A percentile compares a stretch with the other conserved stretches of the same genome.
Conservation (phyloP, 2,329 filamentous ascomycete species). For the Trichothecium roseum region DNA sequence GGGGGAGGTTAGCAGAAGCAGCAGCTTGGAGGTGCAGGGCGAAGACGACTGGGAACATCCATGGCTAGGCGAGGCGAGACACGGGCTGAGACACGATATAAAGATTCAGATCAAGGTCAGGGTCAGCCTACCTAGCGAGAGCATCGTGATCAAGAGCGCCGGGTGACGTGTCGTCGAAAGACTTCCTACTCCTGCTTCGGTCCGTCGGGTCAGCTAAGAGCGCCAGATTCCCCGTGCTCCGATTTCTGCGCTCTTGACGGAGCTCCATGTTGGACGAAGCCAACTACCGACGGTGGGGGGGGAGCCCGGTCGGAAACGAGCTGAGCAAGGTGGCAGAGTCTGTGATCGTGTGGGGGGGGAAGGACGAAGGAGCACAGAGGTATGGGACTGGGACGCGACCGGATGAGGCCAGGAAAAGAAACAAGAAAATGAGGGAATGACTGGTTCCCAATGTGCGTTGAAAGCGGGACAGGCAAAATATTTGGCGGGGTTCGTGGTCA, state of each 20-base stretch:
- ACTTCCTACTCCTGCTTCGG: slow-evolving; percentile 58
- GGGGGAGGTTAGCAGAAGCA: slow-evolving; percentile 11
- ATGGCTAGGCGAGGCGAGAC: not conserved
- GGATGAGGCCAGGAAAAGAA: too few species aligned
- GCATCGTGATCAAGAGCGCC: slow-evolving; percentile 53
- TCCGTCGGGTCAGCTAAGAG: slow-evolving; percentile 40
- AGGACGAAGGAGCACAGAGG: too few species aligned
- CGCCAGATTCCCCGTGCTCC: slow-evolving; percentile 53
- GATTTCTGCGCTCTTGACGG: slow-evolving; percentile 35
- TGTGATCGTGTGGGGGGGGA: too few species aligned
- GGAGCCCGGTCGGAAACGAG: too few species aligned
- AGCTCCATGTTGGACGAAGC: too few species aligned
- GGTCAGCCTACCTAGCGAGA: slow-evolving; percentile 54
- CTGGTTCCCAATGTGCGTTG: too few species aligned
- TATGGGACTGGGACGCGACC: too few species aligned
- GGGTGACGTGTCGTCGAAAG: slow-evolving; percentile 60
- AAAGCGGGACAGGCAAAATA: too few species aligned
- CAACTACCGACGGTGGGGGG: too few species aligned
- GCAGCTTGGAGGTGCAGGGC: not conserved
- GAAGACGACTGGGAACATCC: not conserved
- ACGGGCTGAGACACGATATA: slow-evolving; percentile 1
- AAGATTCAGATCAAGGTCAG: slow-evolving; percentile 9
- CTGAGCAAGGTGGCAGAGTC: too few species aligned
- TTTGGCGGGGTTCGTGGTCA: too few species aligned
- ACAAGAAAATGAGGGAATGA: too few species aligned